phyloP scores from a whole-genome alignment of 108 stramenopile species.

The Thalassiosira profunda region DNA sequence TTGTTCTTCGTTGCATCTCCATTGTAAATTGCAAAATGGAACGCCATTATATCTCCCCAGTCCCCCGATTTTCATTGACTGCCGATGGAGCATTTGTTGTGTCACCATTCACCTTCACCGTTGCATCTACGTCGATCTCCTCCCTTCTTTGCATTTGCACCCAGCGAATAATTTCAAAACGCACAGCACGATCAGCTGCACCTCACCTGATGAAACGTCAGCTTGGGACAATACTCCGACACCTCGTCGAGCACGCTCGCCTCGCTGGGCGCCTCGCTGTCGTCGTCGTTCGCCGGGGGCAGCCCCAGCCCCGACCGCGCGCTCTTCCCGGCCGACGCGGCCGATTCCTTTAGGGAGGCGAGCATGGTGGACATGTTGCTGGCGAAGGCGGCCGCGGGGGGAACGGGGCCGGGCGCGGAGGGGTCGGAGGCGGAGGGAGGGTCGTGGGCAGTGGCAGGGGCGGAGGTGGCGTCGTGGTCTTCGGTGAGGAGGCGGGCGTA shows the following conservation, averaged over 20 bases:
- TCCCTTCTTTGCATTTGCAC: no score
- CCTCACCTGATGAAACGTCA: slow-evolving; percentile 82
- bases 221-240: slow-evolving; percentile 75
- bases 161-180: not conserved
- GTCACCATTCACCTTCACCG: no score
- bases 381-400: slow-evolving; percentile 4
- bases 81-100: not conserved
- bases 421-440: not conserved
- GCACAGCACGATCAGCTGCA: not conserved
- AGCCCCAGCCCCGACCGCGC: slow-evolving; percentile 27
- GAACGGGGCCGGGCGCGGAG: not conserved
- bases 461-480: slow-evolving; percentile 6
- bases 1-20: no score
- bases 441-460: not conserved
- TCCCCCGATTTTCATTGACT: not conserved
- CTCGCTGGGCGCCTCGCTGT: slow-evolving; percentile 27
- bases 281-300: not conserved
- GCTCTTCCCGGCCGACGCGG: slow-evolving; percentile 10
- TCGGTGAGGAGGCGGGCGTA: slow-evolving; percentile 42
- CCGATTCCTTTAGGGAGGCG: slow-evolving; percentile 29
- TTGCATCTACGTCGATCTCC: no score
- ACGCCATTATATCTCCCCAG: not conserved
- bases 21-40: no score
- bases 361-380: slow-evolving; percentile 25
- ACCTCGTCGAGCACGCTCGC: slow-evolving; percentile 61